Conservation (phyloP, 164 flowering plant genomes). For the Kingdonia uniflora region DNA sequence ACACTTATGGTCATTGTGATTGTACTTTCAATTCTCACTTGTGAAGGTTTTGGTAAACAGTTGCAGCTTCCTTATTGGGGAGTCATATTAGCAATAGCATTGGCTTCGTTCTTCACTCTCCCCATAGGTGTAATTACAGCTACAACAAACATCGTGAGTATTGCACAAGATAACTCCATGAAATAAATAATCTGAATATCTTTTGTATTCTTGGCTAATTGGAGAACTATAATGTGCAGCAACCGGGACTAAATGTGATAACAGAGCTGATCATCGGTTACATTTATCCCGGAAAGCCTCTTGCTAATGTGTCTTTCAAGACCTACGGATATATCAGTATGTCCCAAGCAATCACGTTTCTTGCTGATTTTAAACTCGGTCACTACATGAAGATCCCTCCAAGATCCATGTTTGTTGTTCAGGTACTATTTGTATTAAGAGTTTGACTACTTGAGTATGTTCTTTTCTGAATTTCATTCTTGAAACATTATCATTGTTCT, state of each 20-base stretch:
- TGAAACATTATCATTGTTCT: background rate
- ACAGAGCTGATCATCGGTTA: slow-evolving; percentile 56
- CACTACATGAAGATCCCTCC: slow-evolving; percentile 84
- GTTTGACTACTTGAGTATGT: no score
- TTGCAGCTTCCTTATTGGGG: slow-evolving; percentile 18
- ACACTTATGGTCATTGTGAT: background rate
- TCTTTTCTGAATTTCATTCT: no score
- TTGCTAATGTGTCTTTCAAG: slow-evolving; percentile 55
- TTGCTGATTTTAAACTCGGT: slow-evolving; percentile 58
- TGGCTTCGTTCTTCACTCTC: slow-evolving; percentile 6
- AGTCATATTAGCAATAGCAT: background rate
- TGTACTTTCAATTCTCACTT: slow-evolving; percentile 5
- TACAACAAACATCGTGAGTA: slow-evolving; percentile 9
- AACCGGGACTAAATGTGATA: slow-evolving; percentile 46
- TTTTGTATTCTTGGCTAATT: background rate
- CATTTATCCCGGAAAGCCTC: slow-evolving; percentile 53
- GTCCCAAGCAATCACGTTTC: slow-evolving; percentile 38
- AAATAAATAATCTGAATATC: background rate
- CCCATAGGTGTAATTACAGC: slow-evolving; percentile 7
- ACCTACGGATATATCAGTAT: slow-evolving; percentile 48
- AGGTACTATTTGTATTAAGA: slow-evolving; percentile 27
- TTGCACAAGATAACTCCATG: background rate
- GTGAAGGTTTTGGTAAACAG: slow-evolving; percentile 2
- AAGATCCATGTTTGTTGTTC: slow-evolving; percentile 52
- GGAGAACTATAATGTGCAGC: slow-evolving; percentile 19